Percentiles rank a stretch among this genome's conserved stretches.
Conservation (phyloP, 495 filamentous ascomycete species). For the Xylaria cubensis region DNA sequence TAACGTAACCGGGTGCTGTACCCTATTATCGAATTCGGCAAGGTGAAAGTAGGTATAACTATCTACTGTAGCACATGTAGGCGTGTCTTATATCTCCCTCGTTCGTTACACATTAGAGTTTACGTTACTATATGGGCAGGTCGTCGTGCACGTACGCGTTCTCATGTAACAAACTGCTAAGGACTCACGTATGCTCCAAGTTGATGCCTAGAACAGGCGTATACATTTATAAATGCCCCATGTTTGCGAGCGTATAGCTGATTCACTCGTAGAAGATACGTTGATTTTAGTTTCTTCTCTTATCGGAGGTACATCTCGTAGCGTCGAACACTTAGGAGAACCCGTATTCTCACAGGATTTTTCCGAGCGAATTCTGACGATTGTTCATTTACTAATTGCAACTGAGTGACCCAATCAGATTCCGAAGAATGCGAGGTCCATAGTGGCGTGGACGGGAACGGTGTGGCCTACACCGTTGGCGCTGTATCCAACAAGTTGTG, state of each 20-base stretch:
- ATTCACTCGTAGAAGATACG: background rate
- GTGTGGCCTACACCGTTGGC: constrained; percentile 57
- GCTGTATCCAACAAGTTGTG: constrained; percentile 55
- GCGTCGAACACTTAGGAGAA: background rate
- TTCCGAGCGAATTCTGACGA: background rate
- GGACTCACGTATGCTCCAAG: background rate
- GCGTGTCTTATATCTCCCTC: too few species aligned
- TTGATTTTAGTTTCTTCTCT: background rate
- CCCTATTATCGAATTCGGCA: too few species aligned
- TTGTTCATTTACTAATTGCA: background rate
- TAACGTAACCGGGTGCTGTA: too few species aligned
- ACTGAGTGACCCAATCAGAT: constrained; percentile 32
- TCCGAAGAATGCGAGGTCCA: constrained; percentile 60
- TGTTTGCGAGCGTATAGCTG: background rate
- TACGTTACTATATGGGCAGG: too few species aligned
- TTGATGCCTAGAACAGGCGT: background rate
- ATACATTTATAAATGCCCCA: background rate
- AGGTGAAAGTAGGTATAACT: too few species aligned
- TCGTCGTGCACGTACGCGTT: too few species aligned
- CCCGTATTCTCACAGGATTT: background rate
- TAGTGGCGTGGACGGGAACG: constrained; percentile 51
- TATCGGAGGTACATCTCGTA: background rate
- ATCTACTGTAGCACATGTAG: too few species aligned
- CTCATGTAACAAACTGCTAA: background rate
- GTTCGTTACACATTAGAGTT: background rate